Evolutionary conservation across 169 alveolate genomes (phyloP).

Genomic region (Plasmodium gaboni): DNA sequence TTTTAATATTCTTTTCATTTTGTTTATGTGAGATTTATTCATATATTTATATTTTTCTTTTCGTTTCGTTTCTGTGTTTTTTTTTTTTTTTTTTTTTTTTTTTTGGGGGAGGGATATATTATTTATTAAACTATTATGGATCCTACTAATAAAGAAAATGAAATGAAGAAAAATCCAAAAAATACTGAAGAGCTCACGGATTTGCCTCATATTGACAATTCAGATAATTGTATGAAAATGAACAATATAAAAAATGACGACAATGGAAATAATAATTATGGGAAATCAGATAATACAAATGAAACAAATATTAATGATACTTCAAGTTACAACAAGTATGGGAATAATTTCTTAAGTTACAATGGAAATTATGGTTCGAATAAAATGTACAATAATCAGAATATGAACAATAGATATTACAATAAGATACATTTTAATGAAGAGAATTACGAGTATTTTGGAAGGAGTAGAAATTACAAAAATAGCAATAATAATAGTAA

Average conservation of each 20-base stretch:
- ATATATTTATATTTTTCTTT: no score
- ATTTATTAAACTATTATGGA: constrained; percentile 17
- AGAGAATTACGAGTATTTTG: constrained; percentile 1
- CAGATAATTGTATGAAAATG: constrained; percentile 19
- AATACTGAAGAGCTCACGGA: constrained; percentile 9
- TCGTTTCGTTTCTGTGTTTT: not conserved
- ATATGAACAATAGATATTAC: constrained; percentile 14
- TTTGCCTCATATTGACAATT: not conserved
- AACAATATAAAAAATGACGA: constrained; percentile 10
- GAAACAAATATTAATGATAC: constrained; percentile 17
- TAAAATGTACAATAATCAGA: constrained; percentile 13
- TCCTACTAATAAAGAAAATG: constrained; percentile 16
- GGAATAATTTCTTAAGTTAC: not conserved
- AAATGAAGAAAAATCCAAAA: not conserved
- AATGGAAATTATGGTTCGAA: constrained; percentile 17
- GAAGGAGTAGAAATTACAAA: constrained; percentile 30
- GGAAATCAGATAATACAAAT: constrained; percentile 9
- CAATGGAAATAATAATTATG: constrained; percentile 10
- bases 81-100: not conserved
- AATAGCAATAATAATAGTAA: constrained; percentile 3
- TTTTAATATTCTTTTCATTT: no score
- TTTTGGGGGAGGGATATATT: not conserved
- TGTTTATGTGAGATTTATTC: no score
- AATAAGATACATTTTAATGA: constrained; percentile 23
- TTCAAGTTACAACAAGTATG: constrained; percentile 20